These are phyloP conservation scores for Exophiala phaeomuriformis DNA, from an alignment of 2,329 filamentous ascomycete species.

Conservation along the genomic window DNA sequence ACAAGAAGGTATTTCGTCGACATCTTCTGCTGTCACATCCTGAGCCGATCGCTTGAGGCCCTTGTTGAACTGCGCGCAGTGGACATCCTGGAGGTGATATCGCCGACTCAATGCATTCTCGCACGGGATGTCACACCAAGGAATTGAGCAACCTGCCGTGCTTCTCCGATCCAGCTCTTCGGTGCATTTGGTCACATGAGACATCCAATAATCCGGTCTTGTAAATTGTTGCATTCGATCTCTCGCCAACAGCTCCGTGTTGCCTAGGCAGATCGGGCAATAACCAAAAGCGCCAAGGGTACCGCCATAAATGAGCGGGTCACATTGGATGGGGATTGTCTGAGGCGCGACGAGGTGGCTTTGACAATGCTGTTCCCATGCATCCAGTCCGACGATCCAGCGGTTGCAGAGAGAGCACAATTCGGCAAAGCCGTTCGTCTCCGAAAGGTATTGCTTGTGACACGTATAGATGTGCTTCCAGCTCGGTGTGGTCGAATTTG, in stretches of 20 bases:
- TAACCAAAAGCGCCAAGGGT: conserved; percentile 8
- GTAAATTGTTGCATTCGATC: conserved; percentile 9
- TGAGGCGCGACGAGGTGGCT: conserved; percentile 1
- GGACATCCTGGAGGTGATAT: not conserved
- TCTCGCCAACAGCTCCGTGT: conserved; percentile 2
- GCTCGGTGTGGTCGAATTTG: not conserved
- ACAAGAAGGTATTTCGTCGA: too few relatives aligned
- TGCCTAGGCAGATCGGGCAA: conserved; percentile 8
- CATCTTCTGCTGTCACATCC: too few relatives aligned
- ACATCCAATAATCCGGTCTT: not conserved
- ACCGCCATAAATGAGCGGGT: conserved; percentile 11
- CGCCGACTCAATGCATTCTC: not conserved
- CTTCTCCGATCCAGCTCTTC: too few relatives aligned
- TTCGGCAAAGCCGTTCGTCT: conserved; percentile 1
- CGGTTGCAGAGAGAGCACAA: conserved; percentile 10
- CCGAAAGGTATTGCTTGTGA: conserved; percentile 3
- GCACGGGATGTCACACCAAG: not conserved
- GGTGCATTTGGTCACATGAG: not conserved
- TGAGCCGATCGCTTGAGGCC: too few relatives aligned
- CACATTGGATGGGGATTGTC: conserved; percentile 4
- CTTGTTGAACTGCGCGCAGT: not conserved
- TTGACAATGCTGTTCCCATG: conserved; percentile 4
- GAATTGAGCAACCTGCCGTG: too few relatives aligned
- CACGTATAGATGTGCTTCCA: conserved; percentile 10
- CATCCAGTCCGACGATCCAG: conserved; percentile 3